Conservation (phyloP, 2,329 filamentous ascomycete genomes). For the Fusarium fujikuroi region DNA sequence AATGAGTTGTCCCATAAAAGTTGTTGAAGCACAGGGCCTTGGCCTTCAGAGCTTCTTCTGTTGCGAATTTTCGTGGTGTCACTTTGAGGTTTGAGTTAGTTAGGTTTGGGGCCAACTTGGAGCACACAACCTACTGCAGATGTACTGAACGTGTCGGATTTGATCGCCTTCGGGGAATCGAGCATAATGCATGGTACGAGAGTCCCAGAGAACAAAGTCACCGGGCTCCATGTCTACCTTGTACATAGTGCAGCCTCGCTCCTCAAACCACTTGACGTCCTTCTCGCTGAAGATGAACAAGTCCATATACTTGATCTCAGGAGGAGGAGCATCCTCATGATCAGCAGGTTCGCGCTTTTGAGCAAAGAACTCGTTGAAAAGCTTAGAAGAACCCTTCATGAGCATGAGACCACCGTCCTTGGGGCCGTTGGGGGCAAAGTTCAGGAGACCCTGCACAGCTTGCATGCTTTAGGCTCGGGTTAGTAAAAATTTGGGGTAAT, state of each 20-base stretch:
- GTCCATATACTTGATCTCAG: conserved; percentile 47
- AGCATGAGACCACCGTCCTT: conserved; percentile 51
- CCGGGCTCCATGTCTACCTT: conserved; percentile 56
- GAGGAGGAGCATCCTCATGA: conserved; percentile 47
- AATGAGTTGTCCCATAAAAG: not conserved
- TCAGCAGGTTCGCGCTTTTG: conserved; percentile 48
- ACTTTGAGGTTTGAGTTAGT: not conserved
- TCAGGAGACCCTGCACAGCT: conserved; percentile 15
- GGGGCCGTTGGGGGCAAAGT: conserved; percentile 48
- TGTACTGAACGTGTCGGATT: conserved; percentile 44
- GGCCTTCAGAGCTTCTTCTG: conserved; percentile 7
- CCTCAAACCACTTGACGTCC: conserved; percentile 51
- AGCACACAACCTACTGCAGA: not conserved
- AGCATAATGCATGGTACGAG: conserved; percentile 56
- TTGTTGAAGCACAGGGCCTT: not conserved
- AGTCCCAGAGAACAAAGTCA: conserved; percentile 55
- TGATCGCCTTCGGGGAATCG: conserved; percentile 51
- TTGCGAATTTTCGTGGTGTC: conserved; percentile 20
- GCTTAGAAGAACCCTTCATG: conserved; percentile 41
- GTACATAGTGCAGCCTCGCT: conserved; percentile 47
- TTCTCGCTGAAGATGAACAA: conserved; percentile 48
- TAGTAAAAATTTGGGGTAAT: not conserved
- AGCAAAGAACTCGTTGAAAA: conserved; percentile 50
- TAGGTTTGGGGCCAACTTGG: not conserved
- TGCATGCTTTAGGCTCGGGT: not conserved